A percentile compares a stretch with the other conserved stretches of the same genome.
phyloP scores from a whole-genome alignment of 73 alveolate species.

The Tetrahymena malaccensis region DNA sequence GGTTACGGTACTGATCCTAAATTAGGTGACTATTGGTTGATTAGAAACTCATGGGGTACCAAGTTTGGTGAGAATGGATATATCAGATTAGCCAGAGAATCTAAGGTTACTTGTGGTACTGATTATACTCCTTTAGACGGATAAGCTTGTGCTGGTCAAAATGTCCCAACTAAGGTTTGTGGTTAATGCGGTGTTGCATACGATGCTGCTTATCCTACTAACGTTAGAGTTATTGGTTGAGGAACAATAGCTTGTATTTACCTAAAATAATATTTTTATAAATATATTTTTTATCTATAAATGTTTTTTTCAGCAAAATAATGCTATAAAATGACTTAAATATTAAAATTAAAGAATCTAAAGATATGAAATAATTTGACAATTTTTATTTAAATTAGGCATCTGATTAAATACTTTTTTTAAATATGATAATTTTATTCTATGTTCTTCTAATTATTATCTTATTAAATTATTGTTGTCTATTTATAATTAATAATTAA shows the following conservation, averaged over 20 bases:
- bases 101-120: conserved; percentile 32
- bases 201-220: neutral
- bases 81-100: conserved; percentile 22
- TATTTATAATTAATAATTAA: too few relatives aligned
- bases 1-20: conserved; percentile 33
- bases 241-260: neutral
- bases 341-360: too few relatives aligned
- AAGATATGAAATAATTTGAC: too few relatives aligned
- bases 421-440: too few relatives aligned
- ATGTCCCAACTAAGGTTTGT: conserved; percentile 25
- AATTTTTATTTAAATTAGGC: too few relatives aligned
- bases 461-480: too few relatives aligned
- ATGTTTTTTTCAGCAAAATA: too few relatives aligned
- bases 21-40: conserved; percentile 51
- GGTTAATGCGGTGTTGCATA: conserved; percentile 40
- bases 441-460: too few relatives aligned
- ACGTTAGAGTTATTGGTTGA: neutral
- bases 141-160: conserved; percentile 41
- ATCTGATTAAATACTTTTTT: too few relatives aligned
- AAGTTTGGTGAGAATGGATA: conserved; percentile 46
- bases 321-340: neutral
- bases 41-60: conserved; percentile 55
- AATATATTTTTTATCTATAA: neutral
- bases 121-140: conserved; percentile 44
- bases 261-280: too few relatives aligned